Percentiles rank a stretch among this genome's conserved stretches.
phyloP scores from a whole-genome alignment of 2,329 filamentous ascomycete species.

The Beauveria sp. region DNA sequence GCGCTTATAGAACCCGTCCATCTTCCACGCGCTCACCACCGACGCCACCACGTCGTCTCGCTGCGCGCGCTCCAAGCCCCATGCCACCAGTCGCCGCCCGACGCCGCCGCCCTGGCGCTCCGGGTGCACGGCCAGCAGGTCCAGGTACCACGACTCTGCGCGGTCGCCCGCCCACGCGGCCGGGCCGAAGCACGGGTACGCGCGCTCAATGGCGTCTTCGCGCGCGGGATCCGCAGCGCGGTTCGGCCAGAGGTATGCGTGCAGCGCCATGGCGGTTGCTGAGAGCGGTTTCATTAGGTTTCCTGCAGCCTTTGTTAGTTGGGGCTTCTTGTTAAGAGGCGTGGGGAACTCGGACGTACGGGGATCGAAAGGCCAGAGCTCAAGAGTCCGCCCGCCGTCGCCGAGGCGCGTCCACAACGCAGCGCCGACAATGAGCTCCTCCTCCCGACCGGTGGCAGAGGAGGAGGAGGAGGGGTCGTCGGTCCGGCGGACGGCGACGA shows the following conservation, averaged over 20 bases:
- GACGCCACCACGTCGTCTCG: constrained; percentile 30
- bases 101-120: constrained; percentile 28
- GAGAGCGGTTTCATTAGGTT: constrained; percentile 15
- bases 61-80: constrained; percentile 31
- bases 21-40: constrained; percentile 30
- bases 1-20: constrained; percentile 30
- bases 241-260: constrained; percentile 17
- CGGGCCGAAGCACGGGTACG: constrained; percentile 14
- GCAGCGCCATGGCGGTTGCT: constrained; percentile 8
- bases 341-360: constrained; percentile 10
- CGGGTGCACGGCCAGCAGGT: constrained; percentile 30
- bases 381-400: constrained; percentile 13
- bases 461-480: background rate
- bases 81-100: constrained; percentile 31
- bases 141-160: constrained; percentile 30
- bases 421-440: constrained; percentile 18
- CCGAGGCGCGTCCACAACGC: constrained; percentile 20
- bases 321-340: too few relatives aligned
- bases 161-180: constrained; percentile 23
- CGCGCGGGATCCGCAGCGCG: constrained; percentile 17
- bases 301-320: constrained; percentile 6
- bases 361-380: constrained; percentile 15
- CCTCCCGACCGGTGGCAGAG: background rate
- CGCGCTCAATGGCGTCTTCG: constrained; percentile 16
- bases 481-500: constrained; percentile 20